Evolutionary conservation across 2,329 filamentous ascomycete genomes (phyloP).

Genomic region (Cercospora zeina): DNA sequence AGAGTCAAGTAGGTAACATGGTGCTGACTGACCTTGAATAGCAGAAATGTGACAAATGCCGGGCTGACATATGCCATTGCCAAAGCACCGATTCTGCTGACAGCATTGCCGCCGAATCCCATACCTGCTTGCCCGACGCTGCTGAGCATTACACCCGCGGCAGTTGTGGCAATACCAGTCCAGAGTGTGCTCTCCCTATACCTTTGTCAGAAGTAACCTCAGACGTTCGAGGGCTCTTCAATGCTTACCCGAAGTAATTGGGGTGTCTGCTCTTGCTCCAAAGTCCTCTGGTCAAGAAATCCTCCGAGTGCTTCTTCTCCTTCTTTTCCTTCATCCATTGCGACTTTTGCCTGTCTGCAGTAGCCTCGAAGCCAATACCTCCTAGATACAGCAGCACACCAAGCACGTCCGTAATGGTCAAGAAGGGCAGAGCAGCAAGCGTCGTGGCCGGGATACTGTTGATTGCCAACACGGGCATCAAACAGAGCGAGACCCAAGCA

Average conservation of each 20-base stretch:
- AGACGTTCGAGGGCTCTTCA: neutral
- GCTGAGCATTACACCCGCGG: conserved; percentile 56
- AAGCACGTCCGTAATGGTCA: conserved; percentile 57
- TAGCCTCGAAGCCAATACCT: conserved; percentile 62
- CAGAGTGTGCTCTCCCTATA: conserved; percentile 62
- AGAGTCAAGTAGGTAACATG: neutral
- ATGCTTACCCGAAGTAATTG: conserved; percentile 63
- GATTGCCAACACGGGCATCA: conserved; percentile 64
- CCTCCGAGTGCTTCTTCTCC: conserved; percentile 65
- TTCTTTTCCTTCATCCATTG: conserved; percentile 62
- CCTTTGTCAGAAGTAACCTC: neutral
- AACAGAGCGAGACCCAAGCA: conserved; percentile 66
- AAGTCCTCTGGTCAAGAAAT: conserved; percentile 64
- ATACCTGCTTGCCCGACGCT: conserved; percentile 59
- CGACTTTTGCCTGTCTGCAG: conserved; percentile 65
- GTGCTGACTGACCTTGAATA: conserved; percentile 57
- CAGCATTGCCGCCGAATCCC: conserved; percentile 52
- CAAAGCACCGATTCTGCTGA: conserved; percentile 49
- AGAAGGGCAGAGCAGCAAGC: conserved; percentile 52
- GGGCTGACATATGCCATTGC: conserved; percentile 61
- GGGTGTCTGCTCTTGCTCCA: conserved; percentile 64
- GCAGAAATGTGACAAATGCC: conserved; percentile 63
- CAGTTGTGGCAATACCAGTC: conserved; percentile 64
- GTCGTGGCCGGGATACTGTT: conserved; percentile 60
- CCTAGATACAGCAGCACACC: conserved; percentile 60